Evolutionary conservation across 1,139 yeast species (phyloP).

Genomic region (Lodderomyces parapsilosis): DNA sequence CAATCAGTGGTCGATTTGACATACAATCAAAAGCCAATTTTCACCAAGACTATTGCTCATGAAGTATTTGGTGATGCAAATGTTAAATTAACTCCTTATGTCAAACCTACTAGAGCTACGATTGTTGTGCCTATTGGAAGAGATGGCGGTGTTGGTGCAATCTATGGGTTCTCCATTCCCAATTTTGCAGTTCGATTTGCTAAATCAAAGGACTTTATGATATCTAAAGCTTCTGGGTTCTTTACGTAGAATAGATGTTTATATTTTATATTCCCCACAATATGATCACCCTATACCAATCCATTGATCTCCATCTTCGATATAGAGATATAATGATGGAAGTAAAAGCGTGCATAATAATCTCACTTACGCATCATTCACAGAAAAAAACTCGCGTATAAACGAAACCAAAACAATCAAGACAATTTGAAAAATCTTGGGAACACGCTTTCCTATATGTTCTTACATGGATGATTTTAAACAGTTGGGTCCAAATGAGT

Average conservation of each 20-base stretch:
- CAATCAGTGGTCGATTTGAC: slow-evolving; percentile 26
- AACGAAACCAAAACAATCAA: no score
- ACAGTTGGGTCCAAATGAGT: slow-evolving; percentile 20
- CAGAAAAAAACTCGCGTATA: background rate
- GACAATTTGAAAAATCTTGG: no score
- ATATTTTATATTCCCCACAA: no score
- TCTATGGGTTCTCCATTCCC: slow-evolving; percentile 30
- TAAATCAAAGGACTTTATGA: slow-evolving; percentile 25
- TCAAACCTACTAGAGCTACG: slow-evolving; percentile 11
- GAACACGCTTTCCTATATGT: no score
- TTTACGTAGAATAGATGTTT: slow-evolving; percentile 9
- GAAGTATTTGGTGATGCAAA: slow-evolving; percentile 18
- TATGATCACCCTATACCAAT: no score
- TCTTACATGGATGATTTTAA: slow-evolving; percentile 26
- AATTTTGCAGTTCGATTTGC: slow-evolving; percentile 25
- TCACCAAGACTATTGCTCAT: slow-evolving; percentile 17
- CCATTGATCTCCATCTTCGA: no score
- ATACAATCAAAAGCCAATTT: slow-evolving; percentile 22
- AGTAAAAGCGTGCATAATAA: no score
- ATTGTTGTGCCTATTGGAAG: slow-evolving; percentile 33
- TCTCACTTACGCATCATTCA: slow-evolving; percentile 1
- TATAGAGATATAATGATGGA: no score
- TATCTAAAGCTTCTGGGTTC: slow-evolving; percentile 15
- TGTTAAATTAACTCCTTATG: slow-evolving; percentile 16
- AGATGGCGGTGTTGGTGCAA: slow-evolving; percentile 35